Percentiles rank a stretch among this genome's conserved stretches.
Evolutionary conservation across 768 basidiomycete species (phyloP).

Genomic region (Scleroderma citrinum): DNA sequence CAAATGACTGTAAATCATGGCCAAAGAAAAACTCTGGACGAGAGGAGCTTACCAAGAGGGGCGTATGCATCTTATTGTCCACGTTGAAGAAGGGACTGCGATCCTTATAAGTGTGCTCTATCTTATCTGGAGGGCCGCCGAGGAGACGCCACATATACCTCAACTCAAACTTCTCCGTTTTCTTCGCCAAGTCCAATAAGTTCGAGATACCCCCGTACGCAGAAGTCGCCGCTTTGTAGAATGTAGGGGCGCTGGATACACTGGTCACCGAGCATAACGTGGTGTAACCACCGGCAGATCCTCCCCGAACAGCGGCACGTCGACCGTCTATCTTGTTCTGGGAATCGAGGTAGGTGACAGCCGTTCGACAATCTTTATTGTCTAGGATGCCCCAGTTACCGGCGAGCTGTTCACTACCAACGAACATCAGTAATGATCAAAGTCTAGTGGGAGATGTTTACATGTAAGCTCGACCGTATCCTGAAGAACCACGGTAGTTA

Average conservation of each 20-base stretch:
- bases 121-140: constrained; percentile 42
- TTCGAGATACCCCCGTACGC: constrained; percentile 62
- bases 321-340: not conserved
- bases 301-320: constrained; percentile 24
- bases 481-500: constrained; percentile 69
- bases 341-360: constrained; percentile 29
- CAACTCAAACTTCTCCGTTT: constrained; percentile 67
- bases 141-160: constrained; percentile 52
- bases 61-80: constrained; percentile 54
- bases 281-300: constrained; percentile 69
- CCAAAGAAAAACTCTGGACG: constrained; percentile 28
- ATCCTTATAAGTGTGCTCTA: constrained; percentile 46
- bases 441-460: constrained; percentile 11
- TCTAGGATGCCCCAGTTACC: constrained; percentile 69
- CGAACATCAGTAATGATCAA: not conserved
- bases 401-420: constrained; percentile 40
- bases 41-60: constrained; percentile 52
- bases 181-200: constrained; percentile 43
- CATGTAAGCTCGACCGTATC: constrained; percentile 65
- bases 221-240: constrained; percentile 52
- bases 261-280: constrained; percentile 43
- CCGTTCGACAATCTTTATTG: constrained; percentile 48
- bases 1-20: constrained; percentile 7
- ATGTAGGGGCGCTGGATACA: constrained; percentile 53
- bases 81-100: constrained; percentile 49